Evolutionary conservation across 1,284 basidiomycete species (phyloP), one percentile per base, ranked within the genome.

Genomic region (Ustilago curta): DNA sequence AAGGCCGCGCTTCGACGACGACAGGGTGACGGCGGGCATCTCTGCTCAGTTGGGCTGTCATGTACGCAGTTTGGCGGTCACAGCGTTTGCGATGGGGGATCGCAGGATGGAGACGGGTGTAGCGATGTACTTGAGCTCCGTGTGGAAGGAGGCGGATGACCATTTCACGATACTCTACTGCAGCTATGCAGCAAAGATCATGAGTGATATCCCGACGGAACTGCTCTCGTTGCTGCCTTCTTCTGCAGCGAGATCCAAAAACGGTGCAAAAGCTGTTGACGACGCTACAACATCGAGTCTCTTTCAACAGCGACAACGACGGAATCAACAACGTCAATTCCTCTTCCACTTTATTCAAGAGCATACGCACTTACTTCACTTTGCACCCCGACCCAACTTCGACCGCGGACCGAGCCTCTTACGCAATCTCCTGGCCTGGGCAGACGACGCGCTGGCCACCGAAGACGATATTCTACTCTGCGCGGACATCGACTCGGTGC

Each of bases 131-230:
- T 54, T 78, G n/a, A 50, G 60, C 5, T 68, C 76, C 5, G 68
- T 71, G 23, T 78, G 72, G 72, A 78, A 78, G 64, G 68, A 67
- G 55, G 68, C 71, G 0, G 76, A 78, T 27, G 76, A 78, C 27
- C 63, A 70, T 29, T 76, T 71, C 35, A 69, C 67, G 31, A 68
- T 72, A 40, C 35, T 78, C 4, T 78, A 78, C 59, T 68, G 68
- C 48, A 70, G 71, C 54, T 75, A 71, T 23, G 71, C 76, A 2
- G 76, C 67, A 44, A 75, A 75, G 67, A 75, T 75, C 50, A 75
- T 75, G 72, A 70, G 67, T 29, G 72, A 75, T 23, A 66, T 75
- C 11, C 67, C 72, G 1, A 70, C 66, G 27, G 67, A 70, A 29
- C 63, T 75, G 6, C 59, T 75, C 12, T 70, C 72, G 18, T 55